Conservation (phyloP, 179 eudicot genomes). For the Heliamphora pulchella region DNA sequence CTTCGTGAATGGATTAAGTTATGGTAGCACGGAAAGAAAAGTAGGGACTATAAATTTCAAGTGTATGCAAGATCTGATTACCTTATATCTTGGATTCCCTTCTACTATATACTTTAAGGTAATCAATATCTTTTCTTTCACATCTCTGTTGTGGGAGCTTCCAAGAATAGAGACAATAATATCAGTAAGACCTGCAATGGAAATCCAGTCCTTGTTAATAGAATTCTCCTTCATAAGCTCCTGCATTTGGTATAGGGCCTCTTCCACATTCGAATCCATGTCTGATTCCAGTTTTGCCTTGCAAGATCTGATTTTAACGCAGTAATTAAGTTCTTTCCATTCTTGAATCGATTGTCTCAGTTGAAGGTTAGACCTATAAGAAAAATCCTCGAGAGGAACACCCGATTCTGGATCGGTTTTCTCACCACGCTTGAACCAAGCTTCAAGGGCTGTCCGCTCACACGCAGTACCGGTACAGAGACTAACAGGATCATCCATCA, state of each 20-base stretch:
- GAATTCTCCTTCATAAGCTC: slow-evolving; percentile 33
- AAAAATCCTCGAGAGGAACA: slow-evolving; percentile 28
- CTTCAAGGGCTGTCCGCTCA: slow-evolving; percentile 33
- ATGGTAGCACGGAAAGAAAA: no score
- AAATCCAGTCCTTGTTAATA: slow-evolving; percentile 40
- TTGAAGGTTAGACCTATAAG: slow-evolving; percentile 30
- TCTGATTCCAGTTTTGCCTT: slow-evolving; percentile 23
- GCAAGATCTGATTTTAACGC: slow-evolving; percentile 33
- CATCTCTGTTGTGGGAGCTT: slow-evolving; percentile 15
- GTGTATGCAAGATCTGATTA: no score
- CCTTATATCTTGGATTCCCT: slow-evolving; percentile 22
- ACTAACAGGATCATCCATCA: slow-evolving; percentile 44
- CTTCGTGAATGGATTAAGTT: no score
- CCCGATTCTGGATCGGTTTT: slow-evolving; percentile 39
- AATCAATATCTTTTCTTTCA: slow-evolving; percentile 23
- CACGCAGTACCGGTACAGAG: slow-evolving; percentile 42
- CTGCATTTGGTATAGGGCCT: slow-evolving; percentile 29
- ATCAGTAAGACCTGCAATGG: slow-evolving; percentile 34
- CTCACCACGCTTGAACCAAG: slow-evolving; percentile 32
- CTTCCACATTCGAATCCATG: slow-evolving; percentile 20
- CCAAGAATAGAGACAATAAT: slow-evolving; percentile 19
- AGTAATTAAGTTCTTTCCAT: slow-evolving; percentile 41
- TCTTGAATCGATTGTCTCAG: slow-evolving; percentile 38
- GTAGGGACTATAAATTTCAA: no score
- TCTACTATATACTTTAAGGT: slow-evolving; percentile 27